Evolutionary conservation across 169 alveolate genomes (phyloP).

Genomic region (Plasmodium cynomolgi): DNA sequence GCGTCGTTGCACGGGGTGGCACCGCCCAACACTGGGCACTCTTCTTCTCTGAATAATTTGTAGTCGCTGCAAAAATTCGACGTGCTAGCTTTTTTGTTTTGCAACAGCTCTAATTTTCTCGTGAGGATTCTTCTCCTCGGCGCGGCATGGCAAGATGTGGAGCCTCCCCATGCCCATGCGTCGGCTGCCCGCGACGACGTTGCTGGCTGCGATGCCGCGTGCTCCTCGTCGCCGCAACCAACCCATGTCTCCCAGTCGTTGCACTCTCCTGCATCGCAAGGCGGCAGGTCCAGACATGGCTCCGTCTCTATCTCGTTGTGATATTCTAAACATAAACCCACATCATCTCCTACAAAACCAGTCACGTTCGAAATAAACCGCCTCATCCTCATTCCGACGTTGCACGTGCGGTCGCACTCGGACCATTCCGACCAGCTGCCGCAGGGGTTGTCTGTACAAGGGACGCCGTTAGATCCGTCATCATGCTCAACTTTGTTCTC

Average conservation of each 20-base stretch:
- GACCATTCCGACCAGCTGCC: conserved; percentile 74
- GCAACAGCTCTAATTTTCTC: conserved; percentile 30
- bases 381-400: conserved; percentile 51
- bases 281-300: conserved; percentile 35
- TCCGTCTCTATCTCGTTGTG: conserved; percentile 53
- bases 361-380: conserved; percentile 29
- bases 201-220: neutral
- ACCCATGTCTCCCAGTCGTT: conserved; percentile 71
- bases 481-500: conserved; percentile 46
- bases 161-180: neutral
- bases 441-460: conserved; percentile 34
- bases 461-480: conserved; percentile 8
- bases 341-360: conserved; percentile 20
- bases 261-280: conserved; percentile 47
- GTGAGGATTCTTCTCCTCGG: conserved; percentile 51
- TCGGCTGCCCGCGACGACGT: neutral
- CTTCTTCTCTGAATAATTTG: conserved; percentile 55
- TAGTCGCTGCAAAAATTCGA: conserved; percentile 48
- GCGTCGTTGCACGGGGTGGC: conserved; percentile 40
- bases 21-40: conserved; percentile 22
- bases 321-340: conserved; percentile 23
- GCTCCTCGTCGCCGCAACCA: conserved; percentile 25
- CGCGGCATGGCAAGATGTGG: conserved; percentile 6
- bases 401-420: conserved; percentile 57
- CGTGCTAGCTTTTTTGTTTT: conserved; percentile 1